These are phyloP conservation scores for Plectosphaerella cucumerina DNA, from an alignment of 2,329 filamentous ascomycete species.

Conservation along the genomic window DNA sequence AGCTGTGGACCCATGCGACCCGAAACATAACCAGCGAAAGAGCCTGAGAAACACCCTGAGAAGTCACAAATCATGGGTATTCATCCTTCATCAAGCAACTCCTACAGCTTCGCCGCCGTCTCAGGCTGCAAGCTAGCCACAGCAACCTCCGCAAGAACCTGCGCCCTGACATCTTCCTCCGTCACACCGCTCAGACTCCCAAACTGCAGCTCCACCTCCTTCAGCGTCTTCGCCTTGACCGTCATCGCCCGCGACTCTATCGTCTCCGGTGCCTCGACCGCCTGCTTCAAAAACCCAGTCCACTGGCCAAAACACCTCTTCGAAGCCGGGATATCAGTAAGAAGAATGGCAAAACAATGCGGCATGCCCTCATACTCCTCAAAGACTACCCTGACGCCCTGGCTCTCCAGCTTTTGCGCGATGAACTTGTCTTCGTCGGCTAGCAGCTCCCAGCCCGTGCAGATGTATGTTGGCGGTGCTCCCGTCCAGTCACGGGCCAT, in stretches of 20 bases:
- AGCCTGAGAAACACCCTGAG: too few species aligned
- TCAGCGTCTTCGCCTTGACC: conserved; percentile 46
- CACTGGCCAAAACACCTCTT: conserved; percentile 51
- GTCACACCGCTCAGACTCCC: conserved; percentile 35
- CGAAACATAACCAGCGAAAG: too few species aligned
- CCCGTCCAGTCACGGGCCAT: conserved; percentile 55
- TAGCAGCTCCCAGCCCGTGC: conserved; percentile 67
- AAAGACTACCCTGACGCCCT: conserved; percentile 59
- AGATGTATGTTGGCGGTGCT: conserved; percentile 63
- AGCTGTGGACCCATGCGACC: too few species aligned
- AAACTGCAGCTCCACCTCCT: conserved; percentile 42
- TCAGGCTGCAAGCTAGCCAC: conserved; percentile 14
- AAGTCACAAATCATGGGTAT: neutral
- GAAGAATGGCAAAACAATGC: conserved; percentile 63
- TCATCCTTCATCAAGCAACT: neutral
- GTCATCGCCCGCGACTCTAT: conserved; percentile 36
- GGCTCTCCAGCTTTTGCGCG: conserved; percentile 48
- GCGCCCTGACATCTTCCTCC: conserved; percentile 36
- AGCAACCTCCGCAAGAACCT: conserved; percentile 26
- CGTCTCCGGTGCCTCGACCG: conserved; percentile 26
- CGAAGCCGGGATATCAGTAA: conserved; percentile 41
- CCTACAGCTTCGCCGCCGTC: conserved; percentile 24
- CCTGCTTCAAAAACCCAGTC: conserved; percentile 49
- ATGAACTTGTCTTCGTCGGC: conserved; percentile 62
- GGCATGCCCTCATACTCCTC: conserved; percentile 80